Percentiles rank a stretch among this genome's conserved stretches.
Conservation (phyloP, 116 monocot species). For the Phalaenopsis hybrid region DNA sequence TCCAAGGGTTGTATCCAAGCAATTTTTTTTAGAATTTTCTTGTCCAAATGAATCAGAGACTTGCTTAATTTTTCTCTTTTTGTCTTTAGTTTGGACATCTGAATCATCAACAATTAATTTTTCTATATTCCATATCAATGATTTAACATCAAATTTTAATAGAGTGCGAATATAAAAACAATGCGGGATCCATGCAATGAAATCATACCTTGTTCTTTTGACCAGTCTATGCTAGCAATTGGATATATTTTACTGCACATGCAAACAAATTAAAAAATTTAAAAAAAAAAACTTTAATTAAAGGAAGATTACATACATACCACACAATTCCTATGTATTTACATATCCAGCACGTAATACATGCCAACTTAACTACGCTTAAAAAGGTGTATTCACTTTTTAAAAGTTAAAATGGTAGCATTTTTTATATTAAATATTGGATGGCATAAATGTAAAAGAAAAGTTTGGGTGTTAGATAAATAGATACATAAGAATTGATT, state of each 20-base stretch:
- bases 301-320: no score
- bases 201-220: not conserved
- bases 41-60: constrained; percentile 8
- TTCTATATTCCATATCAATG: not conserved
- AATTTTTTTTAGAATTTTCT: constrained; percentile 11
- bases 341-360: no score
- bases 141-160: not conserved
- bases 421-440: no score
- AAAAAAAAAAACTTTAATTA: not conserved
- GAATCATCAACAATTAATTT: not conserved
- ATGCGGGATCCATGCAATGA: not conserved
- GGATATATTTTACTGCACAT: not conserved
- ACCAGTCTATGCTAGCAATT: not conserved
- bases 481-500: no score
- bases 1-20: constrained; percentile 1
- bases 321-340: no score
- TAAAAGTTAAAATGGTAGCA: no score
- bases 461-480: no score
- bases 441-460: no score
- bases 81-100: constrained; percentile 26
- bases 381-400: no score
- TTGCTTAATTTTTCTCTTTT: constrained; percentile 34
- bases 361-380: no score
- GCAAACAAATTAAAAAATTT: not conserved
- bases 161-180: not conserved